Base-by-base conservation (phyloP, 768 basidiomycete genomes). In the Plicaturopsis crispa region DNA sequence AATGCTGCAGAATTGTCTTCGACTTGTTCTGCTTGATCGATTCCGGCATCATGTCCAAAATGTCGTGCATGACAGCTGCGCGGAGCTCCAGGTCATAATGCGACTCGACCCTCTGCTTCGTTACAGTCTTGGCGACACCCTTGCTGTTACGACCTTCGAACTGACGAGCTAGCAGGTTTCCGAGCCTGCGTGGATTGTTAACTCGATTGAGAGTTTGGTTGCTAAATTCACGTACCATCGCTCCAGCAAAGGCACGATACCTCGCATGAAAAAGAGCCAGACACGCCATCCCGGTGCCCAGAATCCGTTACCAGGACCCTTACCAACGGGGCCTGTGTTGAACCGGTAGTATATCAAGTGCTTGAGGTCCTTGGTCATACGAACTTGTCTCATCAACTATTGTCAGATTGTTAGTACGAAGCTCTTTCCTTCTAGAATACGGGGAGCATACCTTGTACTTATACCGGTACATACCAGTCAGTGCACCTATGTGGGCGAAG, bases 281-380 rank as follows among this genome's bases (percentile, higher is more conserved):
- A 99, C 96, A 40, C 96, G 76, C 96, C 96, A 99, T 24, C 96
- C 96, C 23, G 96, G 96, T 35, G 93, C 92, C 96, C 96, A 99
- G 73, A 99, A 98, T 41, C 96, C 96, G 54, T 88, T 90, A 49
- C 96, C 96, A 35, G 96, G 96, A 49, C 96, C 96, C 60, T 99
- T 99, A 17, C 96, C 96, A 35, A 99, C 96, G 44, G 96, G 96
- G 45, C 96, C 96, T 30, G 96, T 98, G 69, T 99, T 99, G 78
- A 99, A 99, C 43, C 92, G 88, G 55, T 94, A 94, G 69, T 94
- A 94, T 62, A 96, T 93, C 51, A 97, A 66, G 56, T 97, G 93
- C 72, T 99, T 99, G 59, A 98, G 61, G 59, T 98, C 96, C 75
- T 98, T 99, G 51, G 91, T 96, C 92, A 94, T 94, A 46, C 96